Evolutionary conservation across 768 basidiomycete species (phyloP), one percentile per base, ranked within the genome.

Genomic region (Phylloporus sp.): DNA sequence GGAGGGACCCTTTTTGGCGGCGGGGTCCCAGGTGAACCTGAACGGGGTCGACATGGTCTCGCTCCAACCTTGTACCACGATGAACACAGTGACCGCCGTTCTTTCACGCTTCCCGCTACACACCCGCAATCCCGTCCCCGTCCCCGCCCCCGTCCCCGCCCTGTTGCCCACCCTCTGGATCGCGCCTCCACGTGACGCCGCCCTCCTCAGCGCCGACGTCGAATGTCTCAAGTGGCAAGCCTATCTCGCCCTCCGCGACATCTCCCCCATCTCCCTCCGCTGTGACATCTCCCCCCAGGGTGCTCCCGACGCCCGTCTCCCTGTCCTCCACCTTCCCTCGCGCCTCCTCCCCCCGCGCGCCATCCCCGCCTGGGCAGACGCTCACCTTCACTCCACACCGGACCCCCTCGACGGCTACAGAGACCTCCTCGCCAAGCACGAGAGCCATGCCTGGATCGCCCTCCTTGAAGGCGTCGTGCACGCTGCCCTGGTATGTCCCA

Each of bases 171-270:
- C 82, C 0, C 74, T 91, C 36, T 89, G 86, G 84, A 78, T 90
- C 20, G 71, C 71, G 14, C 76, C 79, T 18, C 82, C 81, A 3
- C 55, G 61, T 42, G 50, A 40, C 38, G 24, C 57, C 24, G 54
- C 57, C 40, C 56, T 69, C 3, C 76, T 91, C 50, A 88, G 86
- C 65, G 64, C 73, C 43, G 89, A 91, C 66, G 82, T 90, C 55
- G 87, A 90, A 56, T 91, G 89, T 62, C 77, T 92, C 60, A 90
- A 89, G 67, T 91, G 89, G 89, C 90, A 92, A 64, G 86, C 90
- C 0, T 90, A 85, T 56, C 21, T 78, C 84, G 38, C 81, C 6
- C 68, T 79, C 8, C 70, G 85, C 47, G 80, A 79, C 8, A 59
- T 86, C 49, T 60, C 56, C 17, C 52, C 63, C 55, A 65, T 87